Evolutionary conservation across 2,329 filamentous ascomycete species (phyloP).

Genomic region (Verticillium klebahnii): DNA sequence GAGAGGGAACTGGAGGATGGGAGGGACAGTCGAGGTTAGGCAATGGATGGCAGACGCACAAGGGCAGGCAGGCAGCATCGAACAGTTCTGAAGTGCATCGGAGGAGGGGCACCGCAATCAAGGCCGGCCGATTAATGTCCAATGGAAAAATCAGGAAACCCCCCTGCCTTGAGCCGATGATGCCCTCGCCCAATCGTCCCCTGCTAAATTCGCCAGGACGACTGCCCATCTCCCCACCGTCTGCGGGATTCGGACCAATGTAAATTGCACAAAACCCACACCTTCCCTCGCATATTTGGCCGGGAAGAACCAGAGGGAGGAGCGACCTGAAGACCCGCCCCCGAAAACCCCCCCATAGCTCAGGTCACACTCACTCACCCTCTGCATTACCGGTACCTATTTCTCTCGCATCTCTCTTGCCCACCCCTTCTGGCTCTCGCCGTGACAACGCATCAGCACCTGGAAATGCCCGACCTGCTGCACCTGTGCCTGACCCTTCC

Average conservation of each 20-base stretch:
- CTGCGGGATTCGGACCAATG: conserved; percentile 23
- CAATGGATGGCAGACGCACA: not conserved
- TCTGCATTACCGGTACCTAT: not conserved
- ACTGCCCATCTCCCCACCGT: not conserved
- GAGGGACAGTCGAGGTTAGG: no score
- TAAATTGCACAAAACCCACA: conserved; percentile 17
- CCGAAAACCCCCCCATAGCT: no score
- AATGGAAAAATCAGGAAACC: not conserved
- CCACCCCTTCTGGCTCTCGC: conserved; percentile 6
- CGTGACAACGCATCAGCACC: conserved; percentile 49
- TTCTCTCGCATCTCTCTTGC: not conserved
- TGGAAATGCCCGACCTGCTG: conserved; percentile 36
- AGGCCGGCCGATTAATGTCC: not conserved
- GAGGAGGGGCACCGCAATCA: not conserved
- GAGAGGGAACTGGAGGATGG: no score
- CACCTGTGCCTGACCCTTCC: conserved; percentile 41
- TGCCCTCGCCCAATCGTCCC: not conserved
- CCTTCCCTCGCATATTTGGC: conserved; percentile 10
- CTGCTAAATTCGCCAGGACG: not conserved
- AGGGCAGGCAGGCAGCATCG: not conserved
- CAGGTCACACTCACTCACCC: no score
- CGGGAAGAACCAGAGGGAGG: no score
- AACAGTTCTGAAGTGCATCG: not conserved
- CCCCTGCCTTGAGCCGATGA: not conserved
- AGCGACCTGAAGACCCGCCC: no score